Percentiles rank a stretch among this genome's conserved stretches.
phyloP scores from a whole-genome alignment of 768 basidiomycete genomes.

The Gelatoporia subvermispora region DNA sequence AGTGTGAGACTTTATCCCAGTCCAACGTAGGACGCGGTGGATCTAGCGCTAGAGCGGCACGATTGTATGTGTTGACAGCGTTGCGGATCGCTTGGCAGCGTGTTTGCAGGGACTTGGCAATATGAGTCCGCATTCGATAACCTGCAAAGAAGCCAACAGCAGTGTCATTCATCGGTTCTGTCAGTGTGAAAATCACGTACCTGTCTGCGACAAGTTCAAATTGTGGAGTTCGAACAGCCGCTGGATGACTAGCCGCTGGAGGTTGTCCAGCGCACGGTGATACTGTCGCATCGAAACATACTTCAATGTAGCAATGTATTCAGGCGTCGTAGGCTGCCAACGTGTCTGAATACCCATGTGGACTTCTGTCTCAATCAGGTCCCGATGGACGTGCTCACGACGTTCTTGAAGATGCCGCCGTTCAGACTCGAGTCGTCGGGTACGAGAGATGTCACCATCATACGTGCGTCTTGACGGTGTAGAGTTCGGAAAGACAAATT shows the following conservation, averaged over 20 bases:
- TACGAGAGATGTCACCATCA: slow-evolving; percentile 11
- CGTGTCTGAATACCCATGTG: slow-evolving; percentile 19
- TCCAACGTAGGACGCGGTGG: slow-evolving; percentile 20
- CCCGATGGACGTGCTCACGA: slow-evolving; percentile 9
- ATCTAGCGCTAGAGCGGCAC: slow-evolving; percentile 18
- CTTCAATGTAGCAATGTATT: slow-evolving; percentile 18
- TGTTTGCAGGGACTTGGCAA: slow-evolving; percentile 25
- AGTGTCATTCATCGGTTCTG: too few species aligned
- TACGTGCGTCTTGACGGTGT: neutral
- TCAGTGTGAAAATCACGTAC: slow-evolving; percentile 18
- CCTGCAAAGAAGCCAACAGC: slow-evolving; percentile 11
- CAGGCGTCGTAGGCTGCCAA: slow-evolving; percentile 21
- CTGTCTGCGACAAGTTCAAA: slow-evolving; percentile 31
- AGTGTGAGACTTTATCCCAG: slow-evolving; percentile 22
- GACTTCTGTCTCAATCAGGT: slow-evolving; percentile 20
- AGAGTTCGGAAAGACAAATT: neutral
- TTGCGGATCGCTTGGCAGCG: slow-evolving; percentile 20
- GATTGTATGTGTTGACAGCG: slow-evolving; percentile 28
- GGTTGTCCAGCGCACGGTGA: slow-evolving; percentile 24
- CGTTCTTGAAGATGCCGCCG: slow-evolving; percentile 15
- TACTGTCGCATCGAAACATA: slow-evolving; percentile 21
- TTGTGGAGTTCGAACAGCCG: slow-evolving; percentile 35
- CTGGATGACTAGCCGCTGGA: slow-evolving; percentile 31
- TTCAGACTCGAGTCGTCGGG: slow-evolving; percentile 20
- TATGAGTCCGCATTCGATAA: slow-evolving; percentile 26